phyloP scores from a whole-genome alignment of 306 rosid species.

The Begonia fuchsioides region DNA sequence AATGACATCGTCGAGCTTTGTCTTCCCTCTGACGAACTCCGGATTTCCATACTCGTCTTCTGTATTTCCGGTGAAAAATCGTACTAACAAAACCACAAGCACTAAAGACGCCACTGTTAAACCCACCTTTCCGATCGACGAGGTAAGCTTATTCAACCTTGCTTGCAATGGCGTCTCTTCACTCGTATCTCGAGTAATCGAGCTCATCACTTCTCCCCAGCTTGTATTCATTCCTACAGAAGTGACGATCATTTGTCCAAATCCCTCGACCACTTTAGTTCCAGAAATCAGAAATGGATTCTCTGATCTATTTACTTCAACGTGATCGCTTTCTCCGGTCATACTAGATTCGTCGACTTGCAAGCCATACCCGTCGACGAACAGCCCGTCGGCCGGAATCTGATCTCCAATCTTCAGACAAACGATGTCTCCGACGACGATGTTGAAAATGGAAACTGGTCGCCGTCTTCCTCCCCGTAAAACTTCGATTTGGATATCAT shows the following conservation, averaged over 20 bases:
- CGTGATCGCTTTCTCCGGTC: conserved; percentile 86
- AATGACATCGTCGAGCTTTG: conserved; percentile 7
- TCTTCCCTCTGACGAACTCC: conserved; percentile 9
- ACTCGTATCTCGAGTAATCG: conserved; percentile 6
- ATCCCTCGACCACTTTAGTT: conserved; percentile 24
- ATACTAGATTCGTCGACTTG: conserved; percentile 80
- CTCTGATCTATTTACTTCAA: conserved; percentile 38
- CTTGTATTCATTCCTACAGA: conserved; percentile 23
- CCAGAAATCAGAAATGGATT: conserved; percentile 26
- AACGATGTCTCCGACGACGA: conserved; percentile 58
- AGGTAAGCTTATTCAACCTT: conserved; percentile 12
- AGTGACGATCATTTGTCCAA: conserved; percentile 20
- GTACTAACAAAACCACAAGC: conserved; percentile 11
- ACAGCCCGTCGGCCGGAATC: conserved; percentile 76
- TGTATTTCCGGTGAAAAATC: conserved; percentile 14
- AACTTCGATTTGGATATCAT: conserved; percentile 44
- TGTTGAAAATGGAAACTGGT: conserved; percentile 45
- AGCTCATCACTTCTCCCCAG: conserved; percentile 24
- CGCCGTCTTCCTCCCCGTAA: conserved; percentile 43
- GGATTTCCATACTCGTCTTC: conserved; percentile 11
- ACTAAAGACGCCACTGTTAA: conserved; percentile 17
- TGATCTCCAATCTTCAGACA: conserved; percentile 59
- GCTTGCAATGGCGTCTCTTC: conserved; percentile 17
- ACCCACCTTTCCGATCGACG: conserved; percentile 15
- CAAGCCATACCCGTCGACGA: conserved; percentile 51